Evolutionary conservation across 163 green algal genomes (phyloP), one percentile per base, ranked within the genome.

Genomic region (Chlorella variabilis): DNA sequence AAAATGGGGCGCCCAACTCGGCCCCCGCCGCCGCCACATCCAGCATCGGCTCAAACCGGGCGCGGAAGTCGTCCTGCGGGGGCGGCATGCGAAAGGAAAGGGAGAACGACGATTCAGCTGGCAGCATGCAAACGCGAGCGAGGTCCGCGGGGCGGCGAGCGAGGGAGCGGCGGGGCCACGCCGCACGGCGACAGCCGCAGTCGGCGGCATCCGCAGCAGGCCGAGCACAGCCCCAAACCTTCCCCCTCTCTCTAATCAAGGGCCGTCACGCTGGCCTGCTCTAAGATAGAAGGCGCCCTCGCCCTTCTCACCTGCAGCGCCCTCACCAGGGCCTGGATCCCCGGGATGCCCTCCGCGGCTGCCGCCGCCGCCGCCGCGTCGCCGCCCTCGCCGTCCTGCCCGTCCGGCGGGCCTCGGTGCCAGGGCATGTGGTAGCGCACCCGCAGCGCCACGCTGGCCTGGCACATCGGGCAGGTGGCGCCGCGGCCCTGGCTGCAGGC

Each of bases 401-500:
- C 39, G 6, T 59, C 67, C 27, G 39, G 54, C 5, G 36, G 42
- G n/a, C 15, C 25, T 56, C 65, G 75, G 45, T 38, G 48, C 18
- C 36, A 82, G 65, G 82, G 80, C 59, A 91, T 77, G 42, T 80
- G 86, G 71, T 91, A 89, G 15, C 75, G 76, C 17, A 96, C 87
- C 48, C 91, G 65, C 36, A 97, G 85, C 77, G 92, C 68, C 48
- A 97, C 92, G 39, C 65, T 56, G 4, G 87, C 81, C 65, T 96
- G 91, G 88, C 93, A 97, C 91, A 97, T 95, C 65, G 93, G 93
- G 84, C 93, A 97, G 13, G 85, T 94, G 62, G 87, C 74, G 8
- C 78, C 78, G 7, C 85, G 85, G 18, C 90, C 91, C 31, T 91
- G 83, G 74, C 87, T 91, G 83, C 75, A 84, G n/a, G n/a, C n/a